Evolutionary conservation across 169 alveolate species (phyloP).

Genomic region (Cryptosporidium sp.): DNA sequence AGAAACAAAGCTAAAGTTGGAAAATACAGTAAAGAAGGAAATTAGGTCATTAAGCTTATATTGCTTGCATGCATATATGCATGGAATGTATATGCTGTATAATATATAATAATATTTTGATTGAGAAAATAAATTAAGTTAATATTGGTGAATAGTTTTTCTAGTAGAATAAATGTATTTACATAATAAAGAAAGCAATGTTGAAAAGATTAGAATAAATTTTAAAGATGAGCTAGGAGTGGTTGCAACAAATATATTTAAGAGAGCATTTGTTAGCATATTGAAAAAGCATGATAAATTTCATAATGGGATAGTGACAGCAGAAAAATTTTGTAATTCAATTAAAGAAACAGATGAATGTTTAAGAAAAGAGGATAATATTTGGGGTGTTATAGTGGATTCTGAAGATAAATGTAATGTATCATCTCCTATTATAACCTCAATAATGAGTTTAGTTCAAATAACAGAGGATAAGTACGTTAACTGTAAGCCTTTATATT

Average conservation of each 20-base stretch:
- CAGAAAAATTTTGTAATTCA: slow-evolving; percentile 62
- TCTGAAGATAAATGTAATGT: slow-evolving; percentile 44
- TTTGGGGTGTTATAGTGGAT: slow-evolving; percentile 42
- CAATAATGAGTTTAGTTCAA: slow-evolving; percentile 65
- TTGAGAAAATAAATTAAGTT: neutral
- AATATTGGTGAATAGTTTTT: neutral
- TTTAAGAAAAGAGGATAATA: slow-evolving; percentile 39
- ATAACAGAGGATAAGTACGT: slow-evolving; percentile 68
- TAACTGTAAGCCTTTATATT: slow-evolving; percentile 66
- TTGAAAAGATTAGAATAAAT: slow-evolving; percentile 16
- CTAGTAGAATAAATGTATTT: neutral
- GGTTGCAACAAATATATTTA: slow-evolving; percentile 17
- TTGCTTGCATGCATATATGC: neutral
- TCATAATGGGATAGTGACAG: slow-evolving; percentile 75
- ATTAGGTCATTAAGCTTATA: neutral
- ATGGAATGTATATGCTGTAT: neutral
- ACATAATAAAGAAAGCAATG: neutral
- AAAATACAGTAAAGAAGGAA: neutral
- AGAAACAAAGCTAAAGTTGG: neutral
- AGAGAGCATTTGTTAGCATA: slow-evolving; percentile 39
- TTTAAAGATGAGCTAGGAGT: slow-evolving; percentile 24
- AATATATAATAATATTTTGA: too few relatives aligned
- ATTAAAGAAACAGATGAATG: slow-evolving; percentile 46
- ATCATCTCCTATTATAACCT: slow-evolving; percentile 27
- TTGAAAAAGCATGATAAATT: slow-evolving; percentile 45